Conservation (phyloP, 1,284 basidiomycete genomes). For the Cryptococcus hybrid region DNA sequence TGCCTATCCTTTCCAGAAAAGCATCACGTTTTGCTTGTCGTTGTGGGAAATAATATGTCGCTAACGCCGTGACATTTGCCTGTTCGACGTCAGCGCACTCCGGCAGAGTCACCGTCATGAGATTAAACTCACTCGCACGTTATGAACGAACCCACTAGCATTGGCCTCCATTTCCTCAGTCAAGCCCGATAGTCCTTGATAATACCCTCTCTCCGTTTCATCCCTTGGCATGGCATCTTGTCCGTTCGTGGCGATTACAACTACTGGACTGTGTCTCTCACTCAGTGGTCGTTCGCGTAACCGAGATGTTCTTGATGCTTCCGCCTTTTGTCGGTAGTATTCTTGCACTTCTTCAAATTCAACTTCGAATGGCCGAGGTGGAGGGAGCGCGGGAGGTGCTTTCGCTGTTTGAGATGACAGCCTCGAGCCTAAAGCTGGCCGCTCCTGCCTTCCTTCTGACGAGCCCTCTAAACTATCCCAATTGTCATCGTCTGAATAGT, state of each 20-base stretch:
- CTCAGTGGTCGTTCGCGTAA: constrained; percentile 16
- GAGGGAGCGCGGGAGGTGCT: constrained; percentile 1
- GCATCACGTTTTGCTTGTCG: constrained; percentile 31
- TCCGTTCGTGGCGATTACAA: constrained; percentile 11
- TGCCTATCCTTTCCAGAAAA: constrained; percentile 39
- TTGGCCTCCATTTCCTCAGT: constrained; percentile 30
- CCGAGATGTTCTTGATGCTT: constrained; percentile 7
- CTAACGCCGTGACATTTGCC: constrained; percentile 36
- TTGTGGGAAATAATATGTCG: constrained; percentile 31
- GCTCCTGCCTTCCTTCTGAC: neutral
- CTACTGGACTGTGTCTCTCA: constrained; percentile 11
- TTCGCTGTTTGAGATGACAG: neutral
- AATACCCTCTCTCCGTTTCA: constrained; percentile 20
- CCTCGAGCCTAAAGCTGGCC: neutral
- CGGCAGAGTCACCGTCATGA: neutral
- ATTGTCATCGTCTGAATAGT: constrained; percentile 2
- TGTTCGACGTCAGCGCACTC: constrained; percentile 4
- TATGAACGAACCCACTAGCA: constrained; percentile 40
- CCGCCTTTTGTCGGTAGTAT: constrained; percentile 9
- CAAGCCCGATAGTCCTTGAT: constrained; percentile 34
- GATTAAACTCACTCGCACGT: constrained; percentile 48
- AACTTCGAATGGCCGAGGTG: constrained; percentile 14
- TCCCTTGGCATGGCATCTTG: constrained; percentile 12
- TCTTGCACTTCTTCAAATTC: constrained; percentile 17
- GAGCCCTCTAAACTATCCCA: neutral